phyloP scores from a whole-genome alignment of 176 grass and related monocot genomes.

The Hordeum marinum region DNA sequence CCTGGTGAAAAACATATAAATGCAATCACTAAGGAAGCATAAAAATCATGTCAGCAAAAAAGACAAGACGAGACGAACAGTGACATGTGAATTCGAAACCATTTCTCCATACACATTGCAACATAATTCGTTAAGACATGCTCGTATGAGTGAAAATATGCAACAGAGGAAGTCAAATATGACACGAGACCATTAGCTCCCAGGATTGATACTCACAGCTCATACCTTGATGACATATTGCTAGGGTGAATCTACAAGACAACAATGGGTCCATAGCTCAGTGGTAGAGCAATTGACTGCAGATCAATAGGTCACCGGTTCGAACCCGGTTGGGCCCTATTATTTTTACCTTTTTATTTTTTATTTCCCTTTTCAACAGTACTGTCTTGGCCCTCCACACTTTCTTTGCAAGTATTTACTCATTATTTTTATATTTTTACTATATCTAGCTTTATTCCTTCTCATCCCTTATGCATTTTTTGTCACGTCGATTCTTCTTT shows the following conservation, averaged over 20 bases:
- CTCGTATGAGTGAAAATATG: not conserved
- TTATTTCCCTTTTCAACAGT: not conserved
- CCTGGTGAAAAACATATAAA: slow-evolving; percentile 24
- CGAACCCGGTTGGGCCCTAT: slow-evolving; percentile 80
- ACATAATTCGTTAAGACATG: not conserved
- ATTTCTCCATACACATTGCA: not conserved
- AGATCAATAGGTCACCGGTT: slow-evolving; percentile 98
- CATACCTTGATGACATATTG: not conserved
- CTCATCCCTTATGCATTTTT: not conserved
- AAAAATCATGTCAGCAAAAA: not conserved
- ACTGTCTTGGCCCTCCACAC: not conserved
- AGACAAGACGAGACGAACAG: not conserved
- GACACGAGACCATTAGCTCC: not conserved
- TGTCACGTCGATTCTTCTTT: not conserved
- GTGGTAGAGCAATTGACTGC: slow-evolving; percentile 94
- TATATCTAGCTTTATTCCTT: not conserved
- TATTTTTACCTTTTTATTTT: not conserved
- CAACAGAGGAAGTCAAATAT: not conserved
- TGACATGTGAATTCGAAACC: not conserved
- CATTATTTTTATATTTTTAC: not conserved
- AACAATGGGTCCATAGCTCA: slow-evolving; percentile 71
- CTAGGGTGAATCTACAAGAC: not conserved
- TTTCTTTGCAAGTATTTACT: not conserved
- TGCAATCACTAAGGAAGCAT: slow-evolving; percentile 3
- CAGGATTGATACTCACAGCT: not conserved